Evolutionary conservation across 306 rosid species (phyloP), one percentile per base, ranked within the genome.

Genomic region (Abrus precatorius): DNA sequence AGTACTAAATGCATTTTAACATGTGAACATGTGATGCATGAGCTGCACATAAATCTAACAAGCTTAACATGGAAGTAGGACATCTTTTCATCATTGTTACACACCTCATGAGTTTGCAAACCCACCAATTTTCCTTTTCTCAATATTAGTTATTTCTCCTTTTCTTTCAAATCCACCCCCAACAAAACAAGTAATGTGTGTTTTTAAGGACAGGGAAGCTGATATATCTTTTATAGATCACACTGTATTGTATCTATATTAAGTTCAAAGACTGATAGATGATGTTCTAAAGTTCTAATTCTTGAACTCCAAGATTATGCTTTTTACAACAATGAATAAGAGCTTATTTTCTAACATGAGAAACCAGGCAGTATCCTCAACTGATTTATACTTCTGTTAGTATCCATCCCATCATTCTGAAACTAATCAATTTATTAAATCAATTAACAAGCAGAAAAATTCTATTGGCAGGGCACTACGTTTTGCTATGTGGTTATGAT

Each of bases 401-500:
- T 54, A 61, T 74, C 78, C 61, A 72, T 75, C 57, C 68, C 50
- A 45, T 68, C 14, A 66, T 76, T 70, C 30, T 79, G 52, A 75
- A 79, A 73, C 28, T 77, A 59, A 45, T 78, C 72, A 29, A 38
- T 41, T 64, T 57, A 79, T 47, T 30, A 40, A 50, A 47, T 74
- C 44, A 84, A 68, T 38, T 66, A 57, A 77, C 72, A 50, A 85
- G 57, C 52, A 28, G n/a, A 14, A 69, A 56, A 14, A 56, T 82
- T 67, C 82, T 62, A 54, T 81, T 33, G 80, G 78, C 85, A 93
- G 98, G 99, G 86, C 98, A 95, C 83, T 95, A 89, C 85, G 89
- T 95, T 9, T 82, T 95, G 89, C 89, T 95, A 78, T 93, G 99
- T 69, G 99, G 99, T 69, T 93, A 93, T 84, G 97, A 93, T 76